These are phyloP conservation scores for Kwoniella mangroviensis DNA, from an alignment of 768 basidiomycete species.

Conservation along the genomic window DNA sequence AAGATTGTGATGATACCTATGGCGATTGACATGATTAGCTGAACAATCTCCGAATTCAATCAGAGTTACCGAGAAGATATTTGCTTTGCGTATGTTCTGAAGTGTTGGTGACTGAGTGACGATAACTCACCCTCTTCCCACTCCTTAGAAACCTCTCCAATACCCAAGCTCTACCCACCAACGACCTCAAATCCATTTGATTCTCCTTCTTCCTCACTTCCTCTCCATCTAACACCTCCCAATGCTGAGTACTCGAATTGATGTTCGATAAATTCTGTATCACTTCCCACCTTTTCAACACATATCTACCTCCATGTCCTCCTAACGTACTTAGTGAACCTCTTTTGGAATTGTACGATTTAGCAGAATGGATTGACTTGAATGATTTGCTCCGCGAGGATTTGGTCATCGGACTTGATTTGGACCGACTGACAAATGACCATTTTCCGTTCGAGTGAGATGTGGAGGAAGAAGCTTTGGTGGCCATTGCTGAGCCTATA, in stretches of 20 bases:
- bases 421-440: slow-evolving; percentile 3
- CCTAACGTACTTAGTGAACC: background rate
- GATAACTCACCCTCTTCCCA: slow-evolving; percentile 43
- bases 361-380: slow-evolving; percentile 4
- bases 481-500: slow-evolving; percentile 14
- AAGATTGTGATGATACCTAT: slow-evolving; percentile 17
- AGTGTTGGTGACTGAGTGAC: background rate
- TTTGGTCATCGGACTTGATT: background rate
- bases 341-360: slow-evolving; percentile 17
- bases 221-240: slow-evolving; percentile 18
- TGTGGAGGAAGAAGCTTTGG: slow-evolving; percentile 1
- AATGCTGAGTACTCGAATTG: background rate
- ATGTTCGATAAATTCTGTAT: background rate
- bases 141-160: slow-evolving; percentile 41
- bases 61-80: too few relatives aligned
- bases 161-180: slow-evolving; percentile 46
- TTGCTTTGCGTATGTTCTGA: too few relatives aligned
- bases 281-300: slow-evolving; percentile 14
- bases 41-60: too few relatives aligned
- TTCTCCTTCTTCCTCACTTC: slow-evolving; percentile 36
- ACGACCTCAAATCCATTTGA: slow-evolving; percentile 35
- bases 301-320: background rate
- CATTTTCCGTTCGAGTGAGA: background rate
- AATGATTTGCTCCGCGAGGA: slow-evolving; percentile 19
- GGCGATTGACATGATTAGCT: too few relatives aligned